These are phyloP conservation scores for Cairneyella variabilis DNA, from an alignment of 495 filamentous ascomycete species.

Conservation along the genomic window DNA sequence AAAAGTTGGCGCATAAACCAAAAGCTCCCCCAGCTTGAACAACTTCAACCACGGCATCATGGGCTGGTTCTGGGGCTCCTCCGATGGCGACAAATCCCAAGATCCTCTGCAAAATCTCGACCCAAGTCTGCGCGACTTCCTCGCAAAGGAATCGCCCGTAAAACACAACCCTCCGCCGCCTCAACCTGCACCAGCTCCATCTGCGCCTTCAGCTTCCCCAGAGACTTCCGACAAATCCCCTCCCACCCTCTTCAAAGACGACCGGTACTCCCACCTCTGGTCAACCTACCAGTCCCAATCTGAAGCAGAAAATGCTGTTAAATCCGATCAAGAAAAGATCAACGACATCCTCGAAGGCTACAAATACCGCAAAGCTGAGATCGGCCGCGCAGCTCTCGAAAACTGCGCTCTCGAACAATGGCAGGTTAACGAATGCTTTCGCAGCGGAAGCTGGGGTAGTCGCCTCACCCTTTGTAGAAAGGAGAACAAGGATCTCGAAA, in stretches of 20 bases:
- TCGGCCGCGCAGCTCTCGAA: slow-evolving; percentile 81
- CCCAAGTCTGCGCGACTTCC: slow-evolving; percentile 77
- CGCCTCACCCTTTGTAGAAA: slow-evolving; percentile 69
- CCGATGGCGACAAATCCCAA: slow-evolving; percentile 19
- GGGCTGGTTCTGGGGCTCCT: slow-evolving; percentile 28
- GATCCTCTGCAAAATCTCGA: slow-evolving; percentile 83
- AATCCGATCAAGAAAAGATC: slow-evolving; percentile 70
- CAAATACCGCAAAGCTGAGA: slow-evolving; percentile 73
- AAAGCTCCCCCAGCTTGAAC: too few species aligned
- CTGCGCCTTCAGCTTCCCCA: slow-evolving; percentile 13
- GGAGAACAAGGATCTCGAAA: slow-evolving; percentile 65
- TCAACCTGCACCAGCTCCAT: slow-evolving; percentile 17
- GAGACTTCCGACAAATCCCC: slow-evolving; percentile 1
- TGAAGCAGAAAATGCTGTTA: slow-evolving; percentile 56
- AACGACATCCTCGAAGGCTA: slow-evolving; percentile 73
- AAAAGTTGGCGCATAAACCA: too few species aligned
- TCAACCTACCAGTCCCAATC: slow-evolving; percentile 70
- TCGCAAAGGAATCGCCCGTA: slow-evolving; percentile 74
- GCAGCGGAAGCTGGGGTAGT: slow-evolving; percentile 53
- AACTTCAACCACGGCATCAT: slow-evolving; percentile 5
- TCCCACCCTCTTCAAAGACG: slow-evolving; percentile 58
- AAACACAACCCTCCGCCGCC: slow-evolving; percentile 49
- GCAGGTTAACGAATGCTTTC: slow-evolving; percentile 71
- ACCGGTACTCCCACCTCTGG: slow-evolving; percentile 93
- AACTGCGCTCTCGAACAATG: slow-evolving; percentile 88